Evolutionary conservation across 768 basidiomycete genomes (phyloP).

Genomic region (Ramaria sp.): DNA sequence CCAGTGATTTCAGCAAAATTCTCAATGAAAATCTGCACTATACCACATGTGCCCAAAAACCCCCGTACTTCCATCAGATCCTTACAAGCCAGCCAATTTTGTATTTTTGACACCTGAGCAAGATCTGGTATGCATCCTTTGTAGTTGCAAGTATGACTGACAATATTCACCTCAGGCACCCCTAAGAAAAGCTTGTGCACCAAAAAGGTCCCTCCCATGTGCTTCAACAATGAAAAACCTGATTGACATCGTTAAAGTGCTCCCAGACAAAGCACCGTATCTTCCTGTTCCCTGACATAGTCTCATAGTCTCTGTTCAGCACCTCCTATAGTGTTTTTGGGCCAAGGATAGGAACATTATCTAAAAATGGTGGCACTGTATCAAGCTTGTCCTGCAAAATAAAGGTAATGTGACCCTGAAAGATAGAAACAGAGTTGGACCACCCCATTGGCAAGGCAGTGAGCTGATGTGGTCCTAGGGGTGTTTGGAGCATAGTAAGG

Average conservation of each 20-base stretch:
- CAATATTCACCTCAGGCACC: constrained; percentile 17
- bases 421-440: constrained; percentile 30
- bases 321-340: constrained; percentile 21
- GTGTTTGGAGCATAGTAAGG: constrained; percentile 31
- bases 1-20: constrained; percentile 15
- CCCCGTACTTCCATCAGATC: no score
- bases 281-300: constrained; percentile 24
- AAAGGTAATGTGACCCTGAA: constrained; percentile 29
- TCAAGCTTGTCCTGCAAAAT: constrained; percentile 31
- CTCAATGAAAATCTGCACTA: constrained; percentile 15
- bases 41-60: constrained; percentile 17
- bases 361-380: constrained; percentile 25
- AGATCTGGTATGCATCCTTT: constrained; percentile 23
- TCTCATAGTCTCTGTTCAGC: constrained; percentile 22
- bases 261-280: constrained; percentile 28
- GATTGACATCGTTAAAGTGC: constrained; percentile 21
- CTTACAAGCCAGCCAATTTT: constrained; percentile 14
- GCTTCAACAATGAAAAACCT: constrained; percentile 27
- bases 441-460: constrained; percentile 29
- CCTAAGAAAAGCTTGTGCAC: constrained; percentile 26
- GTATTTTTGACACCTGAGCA: constrained; percentile 16
- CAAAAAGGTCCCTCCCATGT: constrained; percentile 27
- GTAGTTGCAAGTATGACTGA: constrained; percentile 29
- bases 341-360: constrained; percentile 28
- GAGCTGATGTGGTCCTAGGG: constrained; percentile 16